These are phyloP conservation scores for Pseudopyrenochaeta lycopersici DNA, from an alignment of 2,329 filamentous ascomycete genomes.

Conservation along the genomic window DNA sequence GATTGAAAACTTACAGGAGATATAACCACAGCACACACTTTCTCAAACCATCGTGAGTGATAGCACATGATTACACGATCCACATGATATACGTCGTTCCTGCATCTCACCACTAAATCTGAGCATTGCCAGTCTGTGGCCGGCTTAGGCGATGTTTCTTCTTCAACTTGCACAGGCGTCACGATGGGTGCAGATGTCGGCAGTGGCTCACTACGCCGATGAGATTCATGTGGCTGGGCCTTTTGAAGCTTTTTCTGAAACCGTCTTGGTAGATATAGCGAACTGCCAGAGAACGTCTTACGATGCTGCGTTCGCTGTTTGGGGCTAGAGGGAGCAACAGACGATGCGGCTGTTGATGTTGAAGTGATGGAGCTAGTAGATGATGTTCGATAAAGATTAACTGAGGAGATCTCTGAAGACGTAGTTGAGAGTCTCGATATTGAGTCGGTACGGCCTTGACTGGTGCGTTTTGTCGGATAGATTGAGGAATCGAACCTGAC, in stretches of 20 bases:
- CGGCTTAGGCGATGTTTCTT: background rate
- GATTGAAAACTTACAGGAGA: slow-evolving; percentile 18
- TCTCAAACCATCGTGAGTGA: slow-evolving; percentile 41
- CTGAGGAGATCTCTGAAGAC: slow-evolving; percentile 20
- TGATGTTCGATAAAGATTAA: slow-evolving; percentile 14
- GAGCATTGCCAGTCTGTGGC: slow-evolving; percentile 27
- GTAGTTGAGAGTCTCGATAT: slow-evolving; percentile 8
- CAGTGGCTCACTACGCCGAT: background rate
- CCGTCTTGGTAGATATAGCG: slow-evolving; percentile 10
- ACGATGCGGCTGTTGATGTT: slow-evolving; percentile 20
- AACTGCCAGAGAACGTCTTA: slow-evolving; percentile 18
- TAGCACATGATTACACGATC: slow-evolving; percentile 41
- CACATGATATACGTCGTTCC: slow-evolving; percentile 39
- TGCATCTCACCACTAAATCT: slow-evolving; percentile 40
- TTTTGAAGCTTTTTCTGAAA: slow-evolving; percentile 20
- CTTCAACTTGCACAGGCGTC: background rate
- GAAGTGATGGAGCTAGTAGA: slow-evolving; percentile 17
- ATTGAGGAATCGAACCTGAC: slow-evolving; percentile 19
- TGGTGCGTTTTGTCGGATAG: slow-evolving; percentile 8
- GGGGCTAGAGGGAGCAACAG: slow-evolving; percentile 13
- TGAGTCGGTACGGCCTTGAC: slow-evolving; percentile 5
- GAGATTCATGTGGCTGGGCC: background rate
- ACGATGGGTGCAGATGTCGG: slow-evolving; percentile 7
- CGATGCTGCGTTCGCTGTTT: slow-evolving; percentile 17
- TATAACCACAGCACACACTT: slow-evolving; percentile 37